Conservation (phyloP, 2,329 filamentous ascomycete species). For the Dothistroma septosporum region DNA sequence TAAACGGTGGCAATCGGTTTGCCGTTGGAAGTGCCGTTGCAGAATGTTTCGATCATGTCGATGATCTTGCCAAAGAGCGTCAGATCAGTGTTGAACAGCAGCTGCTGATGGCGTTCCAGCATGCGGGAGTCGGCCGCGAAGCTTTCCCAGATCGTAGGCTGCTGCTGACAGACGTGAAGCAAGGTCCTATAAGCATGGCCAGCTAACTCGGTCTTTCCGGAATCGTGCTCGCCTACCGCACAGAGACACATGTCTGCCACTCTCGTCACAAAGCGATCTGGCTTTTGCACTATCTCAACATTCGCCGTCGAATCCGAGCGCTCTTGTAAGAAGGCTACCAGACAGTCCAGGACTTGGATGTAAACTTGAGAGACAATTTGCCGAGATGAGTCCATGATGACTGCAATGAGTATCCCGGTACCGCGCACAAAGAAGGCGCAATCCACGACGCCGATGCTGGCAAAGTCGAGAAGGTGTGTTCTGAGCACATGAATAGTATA, state of each 20-base stretch:
- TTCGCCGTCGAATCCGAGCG: neutral
- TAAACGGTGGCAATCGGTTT: slow-evolving; percentile 22
- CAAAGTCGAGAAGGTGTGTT: slow-evolving; percentile 51
- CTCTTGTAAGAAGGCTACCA: slow-evolving; percentile 26
- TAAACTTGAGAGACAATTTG: slow-evolving; percentile 10
- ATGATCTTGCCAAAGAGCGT: slow-evolving; percentile 15
- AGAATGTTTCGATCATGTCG: slow-evolving; percentile 23
- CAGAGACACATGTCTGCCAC: slow-evolving; percentile 21
- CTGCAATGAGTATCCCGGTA: slow-evolving; percentile 24
- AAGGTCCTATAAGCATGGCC: neutral
- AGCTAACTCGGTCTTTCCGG: neutral
- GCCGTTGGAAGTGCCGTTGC: slow-evolving; percentile 16
- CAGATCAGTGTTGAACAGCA: slow-evolving; percentile 24
- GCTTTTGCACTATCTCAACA: slow-evolving; percentile 4
- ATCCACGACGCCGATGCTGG: slow-evolving; percentile 28
- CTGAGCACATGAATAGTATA: slow-evolving; percentile 67
- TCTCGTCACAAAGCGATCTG: slow-evolving; percentile 20
- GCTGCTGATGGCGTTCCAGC: slow-evolving; percentile 36
- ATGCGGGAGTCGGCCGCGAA: slow-evolving; percentile 24
- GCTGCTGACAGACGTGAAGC: slow-evolving; percentile 12
- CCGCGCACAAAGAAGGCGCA: slow-evolving; percentile 28
- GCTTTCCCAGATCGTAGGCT: slow-evolving; percentile 31
- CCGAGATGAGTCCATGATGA: slow-evolving; percentile 23
- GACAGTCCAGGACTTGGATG: slow-evolving; percentile 15
- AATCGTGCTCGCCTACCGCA: neutral